Base-by-base conservation (phyloP, 371 early-diverging fungal species). In the Haplosporangium sp. region DNA sequence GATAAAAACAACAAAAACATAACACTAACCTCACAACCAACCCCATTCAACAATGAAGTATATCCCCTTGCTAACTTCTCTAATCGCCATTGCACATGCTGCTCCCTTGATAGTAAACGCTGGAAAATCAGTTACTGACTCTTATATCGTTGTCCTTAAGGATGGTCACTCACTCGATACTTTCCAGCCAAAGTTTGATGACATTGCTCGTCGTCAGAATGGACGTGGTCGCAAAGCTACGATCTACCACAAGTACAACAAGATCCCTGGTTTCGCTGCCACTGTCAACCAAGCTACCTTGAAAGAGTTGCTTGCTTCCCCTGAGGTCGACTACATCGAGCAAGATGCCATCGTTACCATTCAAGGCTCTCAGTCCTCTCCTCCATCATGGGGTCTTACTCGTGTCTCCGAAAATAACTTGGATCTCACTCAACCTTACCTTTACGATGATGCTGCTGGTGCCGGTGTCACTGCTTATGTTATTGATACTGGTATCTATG, bases 311-410 rank as follows among this genome's bases (percentile, higher is more conserved):
- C 50, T 66, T 1, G 65, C 65, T 45, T 59, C 72, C 11, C 52
- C 44, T 37, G 72, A 86, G 78, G 84, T 90, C 40, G 89, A 74
- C 5, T 88, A 82, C 67, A 71, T 90, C 58, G 90, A 90, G 76
- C 83, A 86, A 63, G 89, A 89, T 77, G 72, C 83, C 65, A 64
- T 87, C 65, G 69, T 89, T 76, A 84, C 56, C 83, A 83, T 66
- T 72, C 50, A 61, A 2, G 61, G 19, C 53, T 63, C 59, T 69
- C 83, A 65, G 47, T 71, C 67, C n/a, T 62, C 47, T 74, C 71
- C 74, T 27, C 27, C 27, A 27, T 27, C 27, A 27, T 27, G 27
- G 27, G 27, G 27, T 1, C 27, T 27, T 27, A 27, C 27, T 27
- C 27, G 27, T 27, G 27, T 27, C 27, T 27, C 27, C 27, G 27